Percentiles rank a stretch among this genome's conserved stretches.
phyloP scores from a whole-genome alignment of 371 early-diverging fungal species.

The Mortierella sp. region DNA sequence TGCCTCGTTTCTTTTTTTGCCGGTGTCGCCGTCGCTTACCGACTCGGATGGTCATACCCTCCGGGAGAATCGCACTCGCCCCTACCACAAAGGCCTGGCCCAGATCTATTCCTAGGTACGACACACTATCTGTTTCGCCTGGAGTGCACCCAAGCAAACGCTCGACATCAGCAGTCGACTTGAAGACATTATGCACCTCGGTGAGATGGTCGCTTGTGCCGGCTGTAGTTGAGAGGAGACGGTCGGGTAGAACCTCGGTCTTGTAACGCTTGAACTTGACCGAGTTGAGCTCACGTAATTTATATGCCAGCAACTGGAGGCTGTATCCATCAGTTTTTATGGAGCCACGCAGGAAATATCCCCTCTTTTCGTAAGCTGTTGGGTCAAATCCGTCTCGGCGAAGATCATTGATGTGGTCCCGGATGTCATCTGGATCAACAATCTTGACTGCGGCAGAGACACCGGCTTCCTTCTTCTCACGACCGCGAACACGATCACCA shows the following conservation, averaged over 20 bases:
- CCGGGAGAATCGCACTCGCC: background rate
- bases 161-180: slow-evolving; percentile 16
- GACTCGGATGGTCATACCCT: slow-evolving; percentile 7
- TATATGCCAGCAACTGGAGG: slow-evolving; percentile 17
- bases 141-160: background rate
- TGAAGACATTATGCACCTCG: slow-evolving; percentile 20
- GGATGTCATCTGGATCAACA: slow-evolving; percentile 7
- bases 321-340: slow-evolving; percentile 24
- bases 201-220: slow-evolving; percentile 14
- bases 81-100: background rate
- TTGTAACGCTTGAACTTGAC: slow-evolving; percentile 20
- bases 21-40: background rate
- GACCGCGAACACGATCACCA: background rate
- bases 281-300: slow-evolving; percentile 15
- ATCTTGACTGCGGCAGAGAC: too few species aligned
- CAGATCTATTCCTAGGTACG: background rate
- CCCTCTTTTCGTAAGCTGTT: slow-evolving; percentile 4
- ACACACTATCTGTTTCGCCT: background rate
- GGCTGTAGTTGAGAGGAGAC: slow-evolving; percentile 15
- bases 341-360: slow-evolving; percentile 18
- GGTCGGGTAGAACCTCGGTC: slow-evolving; percentile 7
- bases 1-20: background rate
- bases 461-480: slow-evolving; percentile 7
- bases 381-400: slow-evolving; percentile 5
- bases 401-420: slow-evolving; percentile 13